Base-by-base conservation (phyloP, 371 early-diverging fungal genomes). In the Encephalitozoon intestinalis region DNA sequence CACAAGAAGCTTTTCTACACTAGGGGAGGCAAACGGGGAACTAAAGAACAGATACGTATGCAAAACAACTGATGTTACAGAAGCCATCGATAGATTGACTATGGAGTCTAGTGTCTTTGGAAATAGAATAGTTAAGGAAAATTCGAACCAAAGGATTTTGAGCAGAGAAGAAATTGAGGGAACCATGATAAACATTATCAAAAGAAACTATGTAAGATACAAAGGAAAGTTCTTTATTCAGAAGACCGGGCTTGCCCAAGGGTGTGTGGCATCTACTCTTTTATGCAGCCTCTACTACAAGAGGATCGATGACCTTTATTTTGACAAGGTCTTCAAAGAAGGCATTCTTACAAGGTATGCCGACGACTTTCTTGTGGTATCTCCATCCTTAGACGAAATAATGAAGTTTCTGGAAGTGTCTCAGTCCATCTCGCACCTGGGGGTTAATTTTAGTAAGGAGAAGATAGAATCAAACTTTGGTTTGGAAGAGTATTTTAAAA, bases 241-340 rank as follows among this genome's bases (percentile, higher is more conserved):
- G 30, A 74, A 15, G 26, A 66, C 51, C 44, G 82, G 82, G 52
- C 73, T 82, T 34, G 80, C 82, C 31, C 82, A 82, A 69, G 82
- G 82, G 18, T 76, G 63, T 50, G 46, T 76, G n/a, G 11, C 80
- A 28, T 79, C 79, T 26, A 53, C 78, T 7, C 15, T 79, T 4
- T 11, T 82, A 18, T 79, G 82, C 63, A 43, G 31, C 41, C 11
- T 80, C 1, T 82, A 82, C 65, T 77, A 39, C 37, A 21, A 34
- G 1, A 43, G 64, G 6, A 34, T 79, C 11, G 80, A 82, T 66
- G 44, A 67, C 31, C 50, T 67, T 9, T 73, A 70, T 66, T 79
- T 82, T 41, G 63, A 79, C 49, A 31, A 41, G 30, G 25, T 79
- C 41, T 12, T 82, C 25, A 76, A 70, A 43, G 28, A 73, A 15